Evolutionary conservation across 129 eudicot species (phyloP), one percentile per base, ranked within the genome.

Genomic region (Mikania micrantha): DNA sequence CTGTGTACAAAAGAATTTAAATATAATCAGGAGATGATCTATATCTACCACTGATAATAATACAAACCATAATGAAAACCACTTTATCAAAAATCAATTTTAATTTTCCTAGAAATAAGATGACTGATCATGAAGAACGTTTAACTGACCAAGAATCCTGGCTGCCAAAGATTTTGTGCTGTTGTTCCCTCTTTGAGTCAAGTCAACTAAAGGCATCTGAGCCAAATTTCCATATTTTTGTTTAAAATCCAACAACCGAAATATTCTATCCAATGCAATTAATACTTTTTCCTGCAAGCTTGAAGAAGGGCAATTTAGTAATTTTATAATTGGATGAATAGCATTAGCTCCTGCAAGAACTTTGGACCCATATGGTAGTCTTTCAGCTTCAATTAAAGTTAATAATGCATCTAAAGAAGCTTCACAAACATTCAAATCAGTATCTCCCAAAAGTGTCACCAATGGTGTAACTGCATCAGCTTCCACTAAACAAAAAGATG

Each of bases 41-140:
- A 67, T 20, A 67, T 20, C 60, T 39, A 64, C 78, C 56, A 38
- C 71, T 52, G 56, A 62, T 63, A 56, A 63, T 38, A 11, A 63
- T 39, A 53, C 63, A 39, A 36, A 9, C 77, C 24, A 59, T 31
- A 29, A 36, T 5, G 32, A 58, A 42, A 16, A 58, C 58, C 44
- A 45, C 63, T 67, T 67, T 38, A 74, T 20, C 57, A 41, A 66
- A 66, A 42, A 38, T 39, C 19, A 12, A 38, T 17, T 64, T 31
- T 0, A 36, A 5, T 60, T 12, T 9, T 40, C 44, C 80, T 64
- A 86, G 84, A 86, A 86, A 67, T 75, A 86, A 60, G 94, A 80
- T 12, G 95, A 87, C 71, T 87, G 87, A 53, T 87, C 90, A 64
- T 87, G 87, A 62, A 87, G 85, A 63, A 83, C 85, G 64, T 84